phyloP scores from a whole-genome alignment of 306 rosid genomes.

The Fagus crenata region DNA sequence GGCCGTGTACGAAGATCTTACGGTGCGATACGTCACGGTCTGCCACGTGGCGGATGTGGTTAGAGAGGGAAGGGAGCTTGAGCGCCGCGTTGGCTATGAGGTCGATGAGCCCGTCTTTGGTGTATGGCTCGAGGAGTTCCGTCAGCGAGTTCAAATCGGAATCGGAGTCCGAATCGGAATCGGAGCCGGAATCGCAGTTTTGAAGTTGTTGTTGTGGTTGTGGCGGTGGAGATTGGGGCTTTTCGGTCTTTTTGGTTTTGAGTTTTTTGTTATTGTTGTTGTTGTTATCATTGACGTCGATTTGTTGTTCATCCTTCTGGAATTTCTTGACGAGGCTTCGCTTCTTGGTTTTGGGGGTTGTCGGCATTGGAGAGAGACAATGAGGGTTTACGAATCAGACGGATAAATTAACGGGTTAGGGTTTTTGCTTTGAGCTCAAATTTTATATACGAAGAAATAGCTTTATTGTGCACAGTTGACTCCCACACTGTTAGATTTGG shows the following conservation, averaged over 20 bases:
- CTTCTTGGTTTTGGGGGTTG: conserved; percentile 16
- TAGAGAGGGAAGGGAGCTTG: conserved; percentile 27
- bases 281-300: neutral
- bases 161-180: conserved; percentile 26
- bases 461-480: too few species aligned
- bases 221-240: neutral
- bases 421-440: neutral
- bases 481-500: too few species aligned
- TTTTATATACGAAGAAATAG: too few species aligned
- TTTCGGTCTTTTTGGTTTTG: conserved; percentile 1
- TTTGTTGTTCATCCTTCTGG: neutral
- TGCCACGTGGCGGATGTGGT: conserved; percentile 37
- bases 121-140: conserved; percentile 42
- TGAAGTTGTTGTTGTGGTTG: neutral
- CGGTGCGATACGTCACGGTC: conserved; percentile 46
- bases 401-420: neutral
- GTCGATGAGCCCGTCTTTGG: conserved; percentile 41
- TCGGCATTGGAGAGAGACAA: conserved; percentile 13
- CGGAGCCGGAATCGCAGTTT: neutral
- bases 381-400: neutral
- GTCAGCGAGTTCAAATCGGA: conserved; percentile 32
- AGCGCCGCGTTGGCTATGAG: conserved; percentile 35
- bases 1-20: conserved; percentile 47
- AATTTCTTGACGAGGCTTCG: conserved; percentile 18
- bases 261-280: neutral